Evolutionary conservation across 805 yeast species (phyloP), one percentile per base, ranked within the genome.

Genomic region (Candida endomychidarum): DNA sequence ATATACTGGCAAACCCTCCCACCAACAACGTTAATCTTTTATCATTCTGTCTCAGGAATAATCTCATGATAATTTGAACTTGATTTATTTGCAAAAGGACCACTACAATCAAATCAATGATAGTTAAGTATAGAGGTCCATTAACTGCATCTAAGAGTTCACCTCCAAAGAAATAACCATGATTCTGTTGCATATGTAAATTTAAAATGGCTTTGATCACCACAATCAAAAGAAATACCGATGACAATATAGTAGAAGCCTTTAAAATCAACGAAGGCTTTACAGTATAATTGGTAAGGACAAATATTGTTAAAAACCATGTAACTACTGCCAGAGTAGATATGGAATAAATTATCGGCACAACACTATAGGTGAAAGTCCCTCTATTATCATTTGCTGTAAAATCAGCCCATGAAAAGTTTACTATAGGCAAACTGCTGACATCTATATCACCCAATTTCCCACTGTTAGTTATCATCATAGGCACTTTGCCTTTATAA

Each of bases 11-110:
- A 0, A 70, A 43, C 0, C 76, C 61, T 0, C 95, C 95, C 15
- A 77, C 62, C 35, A 74, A 62, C 32, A 85, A 74, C 5, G 83
- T 72, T 23, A 79, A 62, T 40, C 87, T 66, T 52, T 81, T 82
- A 57, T 86, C 95, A 41, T 74, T 74, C 32, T 75, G 81, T 37
- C 95, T 67, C 39, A 77, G 75, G 50, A 84, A 84, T 20, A 83
- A 57, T 39, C 88, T 66, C 75, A 80, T 81, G 4, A 82, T 69
- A 23, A 84, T 79, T 51, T 82, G 86, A 1, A 83, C 86, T 56
- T 85, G 90, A 37, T 83, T 75, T 21, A 84, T 60, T 51, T 81
- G 83, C 18, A 83, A 65, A 5, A 83, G 50, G 9, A 81, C 54
- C 6, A 78, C 78, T 11, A 78, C 75, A 1, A 84, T 53, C 35